These are phyloP conservation scores for Rhodofomes roseus DNA, from an alignment of 1,284 basidiomycete species.

Conservation along the genomic window DNA sequence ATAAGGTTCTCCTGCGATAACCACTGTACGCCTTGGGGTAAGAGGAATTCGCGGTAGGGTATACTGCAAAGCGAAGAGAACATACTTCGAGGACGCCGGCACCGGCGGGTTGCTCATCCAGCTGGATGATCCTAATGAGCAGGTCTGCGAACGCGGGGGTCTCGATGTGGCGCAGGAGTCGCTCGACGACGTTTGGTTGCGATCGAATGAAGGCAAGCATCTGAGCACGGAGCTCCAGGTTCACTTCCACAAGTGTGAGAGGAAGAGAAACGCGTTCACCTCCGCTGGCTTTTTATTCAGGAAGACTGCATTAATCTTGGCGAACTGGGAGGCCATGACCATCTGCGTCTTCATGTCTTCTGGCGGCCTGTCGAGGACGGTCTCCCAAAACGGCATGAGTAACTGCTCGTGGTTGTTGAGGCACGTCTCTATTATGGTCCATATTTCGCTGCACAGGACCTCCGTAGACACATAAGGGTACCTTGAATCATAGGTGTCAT, in stretches of 20 bases:
- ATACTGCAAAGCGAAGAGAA: constrained; percentile 30
- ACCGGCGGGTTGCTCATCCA: constrained; percentile 85
- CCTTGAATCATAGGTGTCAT: constrained; percentile 38
- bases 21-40: constrained; percentile 60
- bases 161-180: constrained; percentile 84
- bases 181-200: constrained; percentile 80
- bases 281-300: constrained; percentile 87
- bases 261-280: constrained; percentile 46
- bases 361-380: constrained; percentile 73
- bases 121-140: constrained; percentile 87
- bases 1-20: constrained; percentile 85
- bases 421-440: constrained; percentile 91
- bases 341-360: constrained; percentile 78
- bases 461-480: constrained; percentile 96
- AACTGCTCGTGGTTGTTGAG: constrained; percentile 70
- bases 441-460: constrained; percentile 93
- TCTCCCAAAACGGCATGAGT: constrained; percentile 90
- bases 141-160: constrained; percentile 91
- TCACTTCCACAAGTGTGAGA: constrained; percentile 23
- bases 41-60: constrained; percentile 28
- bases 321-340: constrained; percentile 78
- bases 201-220: constrained; percentile 91
- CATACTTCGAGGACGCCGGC: constrained; percentile 84
- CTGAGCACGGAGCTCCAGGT: constrained; percentile 41
- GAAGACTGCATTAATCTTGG: constrained; percentile 87